These are phyloP conservation scores for Cyanidioschyzon merolae DNA, from an alignment of 23 red algal genomes.

Conservation along the genomic window DNA sequence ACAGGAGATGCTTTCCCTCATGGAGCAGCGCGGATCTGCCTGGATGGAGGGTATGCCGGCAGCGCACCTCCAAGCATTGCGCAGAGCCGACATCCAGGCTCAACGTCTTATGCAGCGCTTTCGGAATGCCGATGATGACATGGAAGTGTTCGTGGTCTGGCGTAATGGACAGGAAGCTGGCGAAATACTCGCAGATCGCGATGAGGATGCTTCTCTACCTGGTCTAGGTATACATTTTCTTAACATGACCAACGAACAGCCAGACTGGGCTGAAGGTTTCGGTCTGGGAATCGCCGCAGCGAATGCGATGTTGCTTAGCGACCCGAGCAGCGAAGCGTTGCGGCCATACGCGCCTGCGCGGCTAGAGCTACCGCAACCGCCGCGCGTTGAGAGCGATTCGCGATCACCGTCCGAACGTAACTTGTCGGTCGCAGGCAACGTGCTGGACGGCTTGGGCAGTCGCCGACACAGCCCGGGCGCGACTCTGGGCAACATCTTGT, in stretches of 20 bases:
- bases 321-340: not conserved
- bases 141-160: not conserved
- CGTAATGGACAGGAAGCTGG: not conserved
- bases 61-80: not conserved
- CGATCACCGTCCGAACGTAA: not conserved
- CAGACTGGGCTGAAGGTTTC: not conserved
- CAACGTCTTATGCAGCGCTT: conserved; percentile 3
- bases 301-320: not conserved
- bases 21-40: not conserved
- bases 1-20: conserved; percentile 7
- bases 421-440: not conserved
- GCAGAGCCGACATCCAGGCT: not conserved
- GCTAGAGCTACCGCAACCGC: not conserved
- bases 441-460: not conserved
- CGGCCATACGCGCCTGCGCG: not conserved
- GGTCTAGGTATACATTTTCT: not conserved
- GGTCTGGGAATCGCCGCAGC: not conserved
- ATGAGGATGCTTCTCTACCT: not conserved
- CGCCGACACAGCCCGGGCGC: not conserved
- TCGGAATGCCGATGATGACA: not conserved
- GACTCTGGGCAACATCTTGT: not conserved
- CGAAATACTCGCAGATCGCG: not conserved
- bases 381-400: not conserved
- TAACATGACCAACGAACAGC: not conserved
- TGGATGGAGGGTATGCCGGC: conserved; percentile 4